These are phyloP conservation scores for Quercus lobata DNA, from an alignment of 331 rosid genomes.

Conservation along the genomic window DNA sequence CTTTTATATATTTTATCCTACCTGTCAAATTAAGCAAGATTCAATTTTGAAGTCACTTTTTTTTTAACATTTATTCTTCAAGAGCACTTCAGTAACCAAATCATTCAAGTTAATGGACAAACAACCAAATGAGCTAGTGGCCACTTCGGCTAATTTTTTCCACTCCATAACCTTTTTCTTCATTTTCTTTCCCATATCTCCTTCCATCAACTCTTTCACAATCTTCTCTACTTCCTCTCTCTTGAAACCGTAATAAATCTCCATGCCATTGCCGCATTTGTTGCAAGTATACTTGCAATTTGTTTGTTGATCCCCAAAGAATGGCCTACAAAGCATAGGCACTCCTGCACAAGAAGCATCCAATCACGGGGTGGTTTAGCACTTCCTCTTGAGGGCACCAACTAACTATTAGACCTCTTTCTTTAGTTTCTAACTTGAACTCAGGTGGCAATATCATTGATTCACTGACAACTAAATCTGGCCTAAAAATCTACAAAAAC, in stretches of 20 bases:
- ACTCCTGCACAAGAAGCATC: conserved; percentile 6
- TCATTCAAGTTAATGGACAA: background rate
- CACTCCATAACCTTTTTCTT: background rate
- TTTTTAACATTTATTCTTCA: background rate
- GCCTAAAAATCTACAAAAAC: conserved; percentile 31
- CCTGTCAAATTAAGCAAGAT: background rate
- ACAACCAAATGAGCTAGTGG: background rate
- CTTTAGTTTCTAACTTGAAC: background rate
- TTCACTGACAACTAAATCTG: conserved; percentile 13
- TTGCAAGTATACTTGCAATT: background rate
- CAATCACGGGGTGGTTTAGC: background rate
- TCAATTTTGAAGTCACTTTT: background rate
- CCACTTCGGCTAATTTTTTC: background rate
- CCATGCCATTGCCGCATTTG: conserved; percentile 1
- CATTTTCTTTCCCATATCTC: background rate
- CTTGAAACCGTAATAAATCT: background rate
- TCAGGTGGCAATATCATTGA: background rate
- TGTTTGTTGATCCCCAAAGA: background rate
- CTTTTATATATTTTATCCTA: no score
- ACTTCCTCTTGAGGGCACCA: conserved; percentile 18
- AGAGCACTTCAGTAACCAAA: background rate
- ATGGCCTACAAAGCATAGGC: conserved; percentile 4
- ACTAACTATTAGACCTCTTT: background rate
- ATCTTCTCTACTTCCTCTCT: background rate
- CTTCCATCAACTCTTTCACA: background rate